Conservation (phyloP, 129 eudicot species). For the carrot (Daucus carota) region DH1_v3.0 NC_030382.2:52376501-52377000, state of each 20-base stretch:
- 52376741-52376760: not conserved
- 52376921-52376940: slow-evolving; percentile 21
- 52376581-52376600: not conserved
- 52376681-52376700: not conserved
- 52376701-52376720: not conserved
- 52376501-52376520: not conserved
- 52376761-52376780: not conserved
- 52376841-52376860: slow-evolving; percentile 24
- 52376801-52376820: slow-evolving; percentile 31
- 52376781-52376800: not conserved
- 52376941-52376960: slow-evolving; percentile 18
- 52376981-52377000: not conserved
- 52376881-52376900: slow-evolving; percentile 21
- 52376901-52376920: slow-evolving; percentile 16
- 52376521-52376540: not conserved
- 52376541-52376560: not conserved
- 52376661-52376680: not conserved
- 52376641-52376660: not conserved
- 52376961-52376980: not conserved
- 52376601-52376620: not conserved
- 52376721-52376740: not conserved
- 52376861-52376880: slow-evolving; percentile 12
- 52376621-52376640: not conserved
- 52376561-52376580: not conserved
- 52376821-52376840: slow-evolving; percentile 42